Percentiles rank a stretch among this genome's conserved stretches.
phyloP scores from a whole-genome alignment of 495 filamentous ascomycete genomes.

The Jackrogersella multiformis region DNA sequence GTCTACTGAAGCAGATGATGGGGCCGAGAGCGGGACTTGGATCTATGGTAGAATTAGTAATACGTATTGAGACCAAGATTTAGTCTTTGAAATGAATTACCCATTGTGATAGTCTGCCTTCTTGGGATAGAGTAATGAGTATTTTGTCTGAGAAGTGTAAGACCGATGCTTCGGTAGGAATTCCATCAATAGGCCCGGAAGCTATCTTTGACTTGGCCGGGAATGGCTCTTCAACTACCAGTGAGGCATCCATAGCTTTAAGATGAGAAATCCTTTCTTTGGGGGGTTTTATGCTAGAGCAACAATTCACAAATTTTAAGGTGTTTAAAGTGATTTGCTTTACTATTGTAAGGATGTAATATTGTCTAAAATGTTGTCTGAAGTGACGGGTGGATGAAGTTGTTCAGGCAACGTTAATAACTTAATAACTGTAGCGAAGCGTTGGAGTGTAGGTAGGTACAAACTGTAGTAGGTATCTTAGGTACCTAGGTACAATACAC shows the following conservation, averaged over 20 bases:
- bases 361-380: no score
- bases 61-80: neutral
- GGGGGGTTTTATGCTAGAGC: neutral
- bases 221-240: slow-evolving; percentile 62
- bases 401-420: no score
- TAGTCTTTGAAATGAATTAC: slow-evolving; percentile 57
- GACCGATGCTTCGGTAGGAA: slow-evolving; percentile 74
- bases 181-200: slow-evolving; percentile 69
- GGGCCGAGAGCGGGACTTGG: slow-evolving; percentile 82
- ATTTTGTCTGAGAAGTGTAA: slow-evolving; percentile 91
- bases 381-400: no score
- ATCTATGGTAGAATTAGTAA: slow-evolving; percentile 62
- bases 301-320: neutral
- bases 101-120: slow-evolving; percentile 90
- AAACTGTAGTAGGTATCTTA: no score
- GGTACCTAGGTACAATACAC: no score
- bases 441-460: no score
- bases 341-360: no score
- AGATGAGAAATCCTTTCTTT: no score
- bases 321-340: no score
- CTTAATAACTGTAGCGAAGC: no score
- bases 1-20: slow-evolving; percentile 66
- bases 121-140: slow-evolving; percentile 86
- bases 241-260: slow-evolving; percentile 36
- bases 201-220: slow-evolving; percentile 78